Base-by-base conservation (phyloP, 1,284 basidiomycete species). In the Fomitopsis palustris region DNA sequence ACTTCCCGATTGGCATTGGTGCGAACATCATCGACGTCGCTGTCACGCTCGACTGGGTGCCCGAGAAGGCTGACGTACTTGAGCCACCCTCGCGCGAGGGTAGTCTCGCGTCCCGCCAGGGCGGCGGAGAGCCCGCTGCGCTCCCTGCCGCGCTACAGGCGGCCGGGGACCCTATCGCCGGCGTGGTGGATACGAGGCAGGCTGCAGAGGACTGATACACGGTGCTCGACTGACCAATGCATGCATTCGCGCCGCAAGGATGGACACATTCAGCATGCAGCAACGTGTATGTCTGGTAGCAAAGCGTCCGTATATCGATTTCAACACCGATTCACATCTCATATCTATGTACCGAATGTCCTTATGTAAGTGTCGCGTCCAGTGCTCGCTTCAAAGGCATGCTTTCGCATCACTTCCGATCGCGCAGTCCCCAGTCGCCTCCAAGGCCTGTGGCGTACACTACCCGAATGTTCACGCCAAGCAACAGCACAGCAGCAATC, bases 1-100 rank as follows among this genome's bases (percentile, higher is more conserved):
- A 93, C 70, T 94, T 93, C 66, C 79, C 90, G 0, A 72, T 92
- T 1, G 91, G 90, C 2, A 73, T 89, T 10, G 91, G 91, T 2
- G 78, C 80, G 41, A 75, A 79, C 21, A 78, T 94, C 25, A 67
- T 92, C 17, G 84, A 90, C 62, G 77, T 92, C 12, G 81, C 82
- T 57, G 75, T 90, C 31, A 75, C 77, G 33, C 66, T 73, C 66
- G 69, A 71, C 54, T 70, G 70, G 69, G 66, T 65, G 17, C 51
- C 64, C 9, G 63, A 66, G 52, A 58, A 58, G 37, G 66, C 66
- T 10, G 66, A 68, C 38, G 61, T 63, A n/a, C 37, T 64, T 1
- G 57, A 41, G 16, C 67, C 67, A 19, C 66, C 66, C 4, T 62
- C 56, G 29, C 54, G 68, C 25, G 60, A 66, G 43, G 60, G 57